Evolutionary conservation across 352 stramenopile genomes (phyloP), one percentile per base, ranked within the genome.

Genomic region (Halophytophthora polymorphica): DNA sequence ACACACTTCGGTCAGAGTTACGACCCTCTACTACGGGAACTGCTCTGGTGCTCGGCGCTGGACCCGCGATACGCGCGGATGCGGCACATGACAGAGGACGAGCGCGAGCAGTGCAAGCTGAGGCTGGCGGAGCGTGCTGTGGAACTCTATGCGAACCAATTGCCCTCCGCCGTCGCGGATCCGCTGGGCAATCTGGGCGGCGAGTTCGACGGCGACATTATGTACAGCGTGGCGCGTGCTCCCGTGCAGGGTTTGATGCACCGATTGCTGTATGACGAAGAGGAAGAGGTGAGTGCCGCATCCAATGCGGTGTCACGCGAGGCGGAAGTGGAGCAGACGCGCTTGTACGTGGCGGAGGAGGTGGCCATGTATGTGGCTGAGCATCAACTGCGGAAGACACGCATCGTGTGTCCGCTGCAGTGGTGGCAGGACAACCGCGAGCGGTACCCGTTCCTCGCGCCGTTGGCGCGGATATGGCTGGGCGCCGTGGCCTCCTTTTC

Each of bases 241-340:
- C 23, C 46, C 0, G 56, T 56, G 4, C 63, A 72, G n/a, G 70
- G 66, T 1, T 50, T 81, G 17, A 81, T 81, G 71, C 66, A 81
- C 36, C 71, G 71, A 8, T 43, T 81, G 28, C 43, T 81, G 31
- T 81, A 77, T 38, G 71, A 81, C 34, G 71, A 81, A 25, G 71
- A 81, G 31, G 71, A 81, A 19, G 71, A 81, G 8, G 66, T 64
- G 13, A 8, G 25, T 8, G 22, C 49, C 2, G 28, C 52, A 6
- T 48, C 66, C 6, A 67, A 77, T 14, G 33, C 39, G 15, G 49
- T 77, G 11, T 52, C 50, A 6, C 71, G 71, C 14, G 71, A 77
- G 25, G 40, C 64, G 1, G 67, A 81, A 22, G 50, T 76, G 13
- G 64, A 66, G 13, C 71, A 81, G 31, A 69, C 67, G 31, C 48